Percentiles rank a stretch among this genome's conserved stretches.
These are phyloP conservation scores for Gnomoniopsis sp. DNA, from an alignment of 2,329 filamentous ascomycete genomes.

Conservation along the genomic window DNA sequence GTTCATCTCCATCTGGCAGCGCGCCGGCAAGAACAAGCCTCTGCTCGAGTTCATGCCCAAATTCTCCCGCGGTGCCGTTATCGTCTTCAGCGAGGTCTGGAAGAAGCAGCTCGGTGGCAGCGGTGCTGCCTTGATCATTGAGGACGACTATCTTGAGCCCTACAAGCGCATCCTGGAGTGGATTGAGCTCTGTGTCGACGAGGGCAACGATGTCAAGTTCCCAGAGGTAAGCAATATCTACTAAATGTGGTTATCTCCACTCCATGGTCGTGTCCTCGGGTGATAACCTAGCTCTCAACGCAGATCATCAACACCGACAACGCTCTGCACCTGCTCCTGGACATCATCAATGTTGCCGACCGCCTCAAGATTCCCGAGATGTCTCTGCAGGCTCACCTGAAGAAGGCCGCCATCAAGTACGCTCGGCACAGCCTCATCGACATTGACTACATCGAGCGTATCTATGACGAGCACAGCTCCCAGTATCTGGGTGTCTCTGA, in stretches of 20 bases:
- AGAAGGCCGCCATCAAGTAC: conserved; percentile 12
- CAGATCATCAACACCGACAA: conserved; percentile 8
- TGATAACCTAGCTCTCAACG: neutral
- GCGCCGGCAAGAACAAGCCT: neutral
- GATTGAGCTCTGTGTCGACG: conserved; percentile 15
- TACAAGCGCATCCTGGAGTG: conserved; percentile 14
- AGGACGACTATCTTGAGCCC: neutral
- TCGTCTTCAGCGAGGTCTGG: conserved; percentile 11
- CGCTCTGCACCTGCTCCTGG: conserved; percentile 9
- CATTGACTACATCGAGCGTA: conserved; percentile 5
- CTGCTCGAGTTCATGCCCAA: neutral
- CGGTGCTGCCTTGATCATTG: conserved; percentile 1
- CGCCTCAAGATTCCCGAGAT: conserved; percentile 14
- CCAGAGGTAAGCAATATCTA: conserved; percentile 4
- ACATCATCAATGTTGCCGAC: conserved; percentile 13
- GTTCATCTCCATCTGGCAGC: conserved; percentile 9
- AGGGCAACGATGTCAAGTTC: conserved; percentile 19
- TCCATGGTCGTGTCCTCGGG: neutral
- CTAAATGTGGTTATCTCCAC: neutral
- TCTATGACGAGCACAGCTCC: conserved; percentile 4
- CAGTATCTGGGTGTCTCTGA: neutral
- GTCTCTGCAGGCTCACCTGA: conserved; percentile 16
- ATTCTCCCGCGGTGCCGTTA: conserved; percentile 8
- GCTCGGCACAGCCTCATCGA: conserved; percentile 13
- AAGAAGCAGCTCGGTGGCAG: conserved; percentile 8